Evolutionary conservation across 306 rosid species (phyloP), one percentile per base, ranked within the genome.

Genomic region (Sindora glabra): DNA sequence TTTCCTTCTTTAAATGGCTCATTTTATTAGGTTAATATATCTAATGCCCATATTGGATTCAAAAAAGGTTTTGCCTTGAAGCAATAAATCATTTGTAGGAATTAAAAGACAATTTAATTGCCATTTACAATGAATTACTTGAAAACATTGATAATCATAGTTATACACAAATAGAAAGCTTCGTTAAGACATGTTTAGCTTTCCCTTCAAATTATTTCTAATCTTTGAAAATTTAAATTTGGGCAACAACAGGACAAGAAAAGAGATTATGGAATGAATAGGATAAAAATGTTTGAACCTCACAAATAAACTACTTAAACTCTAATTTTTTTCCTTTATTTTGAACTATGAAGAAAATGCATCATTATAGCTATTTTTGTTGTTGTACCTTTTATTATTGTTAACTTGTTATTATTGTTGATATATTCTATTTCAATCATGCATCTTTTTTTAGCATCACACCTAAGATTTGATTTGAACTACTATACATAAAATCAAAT

Each of bases 21-120:
- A 22, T 74, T 39, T 44, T 48, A 26, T 68, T 25, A 42, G 6
- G 39, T 67, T 77, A 56, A 58, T 51, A 11, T 34, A 65, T 59
- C 72, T 73, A 54, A 74, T 78, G 59, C 64, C 45, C 64, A 76
- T 62, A 62, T 19, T 65, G 68, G 9, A 57, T 78, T 65, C 95
- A 92, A 96, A 74, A 83, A 59, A 90, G 85, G 56, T 70, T 76
- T 67, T 92, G 96, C 77, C 94, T 89, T 39, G 84, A 83, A 78
- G 90, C 89, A 65, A 72, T 82, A 71, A 52, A 34, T 52, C 99
- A 92, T 82, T 73, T 92, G 80, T 88, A 82, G 85, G 92, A 86
- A 73, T 72, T 81, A 79, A 92, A 92, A 79, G 96, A 92, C 68
- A 72, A 49, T 74, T 76, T 92, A 57, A 92, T 92, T 74, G 65